Evolutionary conservation across 2,329 filamentous ascomycete genomes (phyloP).

Genomic region (Exophiala dermatitidis): DNA sequence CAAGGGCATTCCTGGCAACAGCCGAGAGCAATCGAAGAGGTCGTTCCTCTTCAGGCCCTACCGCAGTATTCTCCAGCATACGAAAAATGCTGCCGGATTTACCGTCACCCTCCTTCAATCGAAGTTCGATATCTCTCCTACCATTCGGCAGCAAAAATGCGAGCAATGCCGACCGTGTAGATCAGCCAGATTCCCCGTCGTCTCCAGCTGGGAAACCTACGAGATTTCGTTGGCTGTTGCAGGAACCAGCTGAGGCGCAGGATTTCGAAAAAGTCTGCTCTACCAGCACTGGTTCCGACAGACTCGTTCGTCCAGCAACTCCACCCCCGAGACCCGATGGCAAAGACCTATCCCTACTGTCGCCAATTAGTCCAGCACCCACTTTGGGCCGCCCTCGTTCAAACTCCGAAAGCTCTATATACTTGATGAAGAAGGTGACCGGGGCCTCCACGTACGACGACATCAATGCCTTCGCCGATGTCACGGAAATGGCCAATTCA

Average conservation of each 20-base stretch:
- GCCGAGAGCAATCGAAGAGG: constrained; percentile 8
- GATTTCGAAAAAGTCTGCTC: not conserved
- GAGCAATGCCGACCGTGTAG: not conserved
- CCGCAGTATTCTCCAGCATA: constrained; percentile 11
- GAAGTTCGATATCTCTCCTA: constrained; percentile 13
- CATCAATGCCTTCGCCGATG: constrained; percentile 69
- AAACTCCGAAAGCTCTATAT: constrained; percentile 69
- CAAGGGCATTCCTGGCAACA: constrained; percentile 6
- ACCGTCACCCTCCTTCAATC: constrained; percentile 12
- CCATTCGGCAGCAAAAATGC: constrained; percentile 4
- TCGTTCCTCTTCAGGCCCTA: constrained; percentile 11
- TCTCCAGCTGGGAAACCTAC: constrained; percentile 3
- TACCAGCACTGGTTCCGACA: not conserved
- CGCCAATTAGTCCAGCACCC: constrained; percentile 30
- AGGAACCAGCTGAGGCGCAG: constrained; percentile 5
- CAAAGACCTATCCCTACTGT: constrained; percentile 14
- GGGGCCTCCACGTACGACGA: constrained; percentile 77
- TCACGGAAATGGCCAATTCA: constrained; percentile 79
- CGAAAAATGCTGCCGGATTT: constrained; percentile 19
- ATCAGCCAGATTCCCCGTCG: not conserved
- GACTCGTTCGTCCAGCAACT: not conserved
- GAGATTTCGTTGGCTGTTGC: constrained; percentile 6
- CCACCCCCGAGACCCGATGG: constrained; percentile 27
- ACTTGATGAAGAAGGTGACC: constrained; percentile 66
- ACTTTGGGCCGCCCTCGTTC: constrained; percentile 47